A percentile compares a stretch with the other conserved stretches of the same genome.
Evolutionary conservation across 768 basidiomycete genomes (phyloP).

Genomic region (Hygrocybe coccinea): DNA sequence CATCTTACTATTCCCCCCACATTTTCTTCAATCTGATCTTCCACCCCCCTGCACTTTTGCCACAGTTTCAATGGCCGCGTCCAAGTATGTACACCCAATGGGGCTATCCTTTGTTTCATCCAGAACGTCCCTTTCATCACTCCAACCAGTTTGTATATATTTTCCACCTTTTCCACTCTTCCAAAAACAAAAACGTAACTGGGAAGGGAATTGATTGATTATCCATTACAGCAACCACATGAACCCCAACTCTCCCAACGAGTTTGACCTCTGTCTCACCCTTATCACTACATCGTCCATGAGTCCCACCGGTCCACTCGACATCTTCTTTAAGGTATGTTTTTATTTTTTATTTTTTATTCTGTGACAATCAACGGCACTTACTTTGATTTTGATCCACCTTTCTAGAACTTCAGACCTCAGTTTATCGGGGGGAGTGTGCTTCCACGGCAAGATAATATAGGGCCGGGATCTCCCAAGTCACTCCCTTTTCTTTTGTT

Average conservation of each 20-base stretch:
- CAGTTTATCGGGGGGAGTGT: not conserved
- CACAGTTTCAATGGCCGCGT: not conserved
- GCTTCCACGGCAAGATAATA: not conserved
- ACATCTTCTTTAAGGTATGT: no score
- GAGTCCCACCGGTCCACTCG: no score
- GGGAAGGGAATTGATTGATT: not conserved
- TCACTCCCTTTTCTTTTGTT: not conserved
- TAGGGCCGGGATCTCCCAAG: not conserved
- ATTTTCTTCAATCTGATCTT: not conserved
- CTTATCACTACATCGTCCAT: not conserved
- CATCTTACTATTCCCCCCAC: no score
- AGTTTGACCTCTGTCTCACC: not conserved
- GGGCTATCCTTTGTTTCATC: not conserved
- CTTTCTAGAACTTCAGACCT: not conserved
- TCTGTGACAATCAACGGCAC: no score
- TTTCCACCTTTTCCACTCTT: no score
- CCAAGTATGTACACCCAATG: not conserved
- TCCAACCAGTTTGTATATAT: not conserved
- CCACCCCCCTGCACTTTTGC: no score
- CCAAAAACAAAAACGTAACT: no score
- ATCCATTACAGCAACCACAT: not conserved
- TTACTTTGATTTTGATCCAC: no score
- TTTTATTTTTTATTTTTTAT: no score
- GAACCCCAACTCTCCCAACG: not conserved
- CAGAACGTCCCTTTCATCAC: not conserved